Percentiles rank a stretch among this genome's conserved stretches.
phyloP scores from a whole-genome alignment of 2,329 filamentous ascomycete species.

The Polytolypa hystricis region DNA sequence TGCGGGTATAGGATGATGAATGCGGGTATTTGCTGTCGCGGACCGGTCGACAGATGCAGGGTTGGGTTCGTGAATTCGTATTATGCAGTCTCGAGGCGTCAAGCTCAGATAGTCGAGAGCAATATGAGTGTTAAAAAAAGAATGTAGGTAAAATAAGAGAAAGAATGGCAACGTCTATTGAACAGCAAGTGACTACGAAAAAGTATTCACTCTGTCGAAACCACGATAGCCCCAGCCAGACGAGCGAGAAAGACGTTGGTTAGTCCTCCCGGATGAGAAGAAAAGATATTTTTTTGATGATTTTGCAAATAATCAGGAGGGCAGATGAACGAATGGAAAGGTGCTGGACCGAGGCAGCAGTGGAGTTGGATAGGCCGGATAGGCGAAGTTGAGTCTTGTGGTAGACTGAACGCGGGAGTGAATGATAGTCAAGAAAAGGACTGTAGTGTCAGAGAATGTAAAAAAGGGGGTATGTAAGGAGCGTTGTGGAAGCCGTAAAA shows the following conservation, averaged over 20 bases:
- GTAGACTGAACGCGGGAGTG: neutral
- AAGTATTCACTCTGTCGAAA: neutral
- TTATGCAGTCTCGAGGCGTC: slow-evolving; percentile 15
- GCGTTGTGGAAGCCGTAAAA: slow-evolving; percentile 32
- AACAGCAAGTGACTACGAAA: slow-evolving; percentile 1
- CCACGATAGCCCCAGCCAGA: neutral
- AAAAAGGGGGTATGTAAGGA: slow-evolving; percentile 23
- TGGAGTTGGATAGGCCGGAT: slow-evolving; percentile 3
- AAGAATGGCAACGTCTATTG: slow-evolving; percentile 9
- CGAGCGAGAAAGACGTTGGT: neutral
- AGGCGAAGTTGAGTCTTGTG: slow-evolving; percentile 4
- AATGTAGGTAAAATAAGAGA: slow-evolving; percentile 7
- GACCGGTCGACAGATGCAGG: slow-evolving; percentile 12
- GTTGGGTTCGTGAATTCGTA: slow-evolving; percentile 12
- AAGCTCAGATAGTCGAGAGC: slow-evolving; percentile 9
- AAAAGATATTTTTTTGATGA: neutral
- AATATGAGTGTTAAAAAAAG: slow-evolving; percentile 8
- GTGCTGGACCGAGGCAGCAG: slow-evolving; percentile 15
- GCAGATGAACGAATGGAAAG: slow-evolving; percentile 5
- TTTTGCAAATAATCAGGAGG: neutral
- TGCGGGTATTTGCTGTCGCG: slow-evolving; percentile 10
- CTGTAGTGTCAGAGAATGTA: slow-evolving; percentile 3
- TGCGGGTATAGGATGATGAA: slow-evolving; percentile 1
- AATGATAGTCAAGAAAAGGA: slow-evolving; percentile 6
- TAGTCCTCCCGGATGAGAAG: slow-evolving; percentile 2